Conservation (phyloP, 1,139 yeast species). For the Scheffersomyces parashehatae region DNA sequence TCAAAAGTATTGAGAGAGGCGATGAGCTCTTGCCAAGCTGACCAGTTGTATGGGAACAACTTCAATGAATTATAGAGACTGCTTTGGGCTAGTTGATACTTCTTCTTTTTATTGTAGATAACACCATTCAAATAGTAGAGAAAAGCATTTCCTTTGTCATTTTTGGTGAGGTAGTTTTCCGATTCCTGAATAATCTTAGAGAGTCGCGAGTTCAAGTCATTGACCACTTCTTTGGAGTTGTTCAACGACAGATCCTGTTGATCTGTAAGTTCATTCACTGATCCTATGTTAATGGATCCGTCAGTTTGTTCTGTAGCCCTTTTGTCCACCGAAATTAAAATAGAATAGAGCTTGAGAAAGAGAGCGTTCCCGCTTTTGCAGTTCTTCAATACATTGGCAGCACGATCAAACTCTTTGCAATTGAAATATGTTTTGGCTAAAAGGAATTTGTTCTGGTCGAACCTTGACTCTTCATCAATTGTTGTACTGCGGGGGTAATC, state of each 20-base stretch:
- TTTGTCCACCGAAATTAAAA: conserved; percentile 73
- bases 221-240: conserved; percentile 14
- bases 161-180: conserved; percentile 28
- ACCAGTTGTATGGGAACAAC: conserved; percentile 85
- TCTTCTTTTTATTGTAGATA: conserved; percentile 62
- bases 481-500: not conserved
- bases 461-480: conserved; percentile 6
- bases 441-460: conserved; percentile 40
- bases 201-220: conserved; percentile 27
- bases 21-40: conserved; percentile 86
- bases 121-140: conserved; percentile 71
- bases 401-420: conserved; percentile 83
- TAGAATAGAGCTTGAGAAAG: conserved; percentile 69
- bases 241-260: conserved; percentile 4
- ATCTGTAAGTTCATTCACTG: conserved; percentile 11
- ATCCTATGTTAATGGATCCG: conserved; percentile 44
- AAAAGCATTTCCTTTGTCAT: conserved; percentile 51
- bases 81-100: conserved; percentile 58
- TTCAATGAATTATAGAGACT: conserved; percentile 58
- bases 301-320: conserved; percentile 72
- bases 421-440: conserved; percentile 78
- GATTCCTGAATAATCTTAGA: conserved; percentile 47
- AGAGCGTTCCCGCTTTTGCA: conserved; percentile 56
- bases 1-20: conserved; percentile 64
- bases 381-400: conserved; percentile 57